Evolutionary conservation across 345 rosid species (phyloP).

Genomic region (Salix exigua): DNA sequence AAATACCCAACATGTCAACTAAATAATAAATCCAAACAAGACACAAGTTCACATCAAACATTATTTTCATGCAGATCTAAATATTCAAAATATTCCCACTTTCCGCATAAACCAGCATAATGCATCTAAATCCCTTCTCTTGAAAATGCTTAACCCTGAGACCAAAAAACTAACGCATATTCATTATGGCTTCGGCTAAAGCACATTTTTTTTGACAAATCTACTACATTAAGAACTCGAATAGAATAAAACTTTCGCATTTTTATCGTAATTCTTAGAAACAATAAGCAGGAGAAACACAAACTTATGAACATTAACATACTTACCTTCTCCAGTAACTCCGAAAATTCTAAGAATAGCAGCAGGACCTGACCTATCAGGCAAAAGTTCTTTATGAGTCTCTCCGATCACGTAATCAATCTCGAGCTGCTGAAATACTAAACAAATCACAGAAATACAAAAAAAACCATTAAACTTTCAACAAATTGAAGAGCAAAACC

Average conservation of each 20-base stretch:
- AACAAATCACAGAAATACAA: neutral
- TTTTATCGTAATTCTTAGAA: no score
- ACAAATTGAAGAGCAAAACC: constrained; percentile 1
- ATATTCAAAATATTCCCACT: no score
- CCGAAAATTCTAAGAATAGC: constrained; percentile 84
- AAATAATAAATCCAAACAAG: neutral
- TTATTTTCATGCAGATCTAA: neutral
- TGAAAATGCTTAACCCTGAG: no score
- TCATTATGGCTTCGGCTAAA: no score
- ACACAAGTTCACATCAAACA: neutral
- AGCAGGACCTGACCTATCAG: constrained; percentile 70
- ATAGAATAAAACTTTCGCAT: no score
- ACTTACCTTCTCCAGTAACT: constrained; percentile 73
- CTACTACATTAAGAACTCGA: no score
- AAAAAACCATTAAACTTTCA: neutral
- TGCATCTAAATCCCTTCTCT: no score
- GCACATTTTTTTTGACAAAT: no score
- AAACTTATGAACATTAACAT: neutral
- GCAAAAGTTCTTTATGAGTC: constrained; percentile 50
- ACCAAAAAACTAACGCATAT: no score
- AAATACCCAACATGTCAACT: neutral
- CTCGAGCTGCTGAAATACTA: constrained; percentile 93
- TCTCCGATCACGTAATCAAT: constrained; percentile 79
- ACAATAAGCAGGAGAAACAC: neutral
- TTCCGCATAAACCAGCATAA: no score